Base-by-base conservation (phyloP, 2,329 filamentous ascomycete species). In the Curvularia sp. region DNA sequence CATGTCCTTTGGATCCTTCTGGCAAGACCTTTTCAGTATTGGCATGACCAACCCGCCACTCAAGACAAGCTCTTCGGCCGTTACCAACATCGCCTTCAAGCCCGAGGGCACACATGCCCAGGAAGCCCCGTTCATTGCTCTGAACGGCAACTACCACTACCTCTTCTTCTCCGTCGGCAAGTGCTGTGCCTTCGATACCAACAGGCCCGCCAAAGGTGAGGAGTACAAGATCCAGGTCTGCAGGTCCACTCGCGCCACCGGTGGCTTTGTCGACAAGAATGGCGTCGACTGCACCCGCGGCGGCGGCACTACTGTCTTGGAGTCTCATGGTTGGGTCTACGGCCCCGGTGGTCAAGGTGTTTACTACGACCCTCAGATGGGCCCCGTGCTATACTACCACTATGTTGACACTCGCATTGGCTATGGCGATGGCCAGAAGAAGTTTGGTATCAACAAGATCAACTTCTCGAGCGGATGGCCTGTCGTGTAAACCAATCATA, bases 221-320 rank as follows among this genome's bases (percentile, higher is more conserved):
- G 88, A 89, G 74, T 90, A 90, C 73, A 85, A 84, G 70, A 87
- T 90, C 70, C 84, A 83, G 67, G 86, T 88, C 26, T 90, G 88
- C 76, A 78, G 86, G n/a, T 85, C 83, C 4, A 78, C 73, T 1
- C 79, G 75, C 6, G 80, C 82, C 4, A 84, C 79, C 0, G 80
- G 85, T 0, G 78, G 78, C 1, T 91, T 86, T 66, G 84, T 75
- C 26, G 88, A 90, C 66, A 76, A 81, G 55, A 70, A 69, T 49
- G 87, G 87, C 1, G 77, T 69, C 15, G 75, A 79, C 31, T 89
- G 87, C 70, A 82, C 78, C 0, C 67, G 77, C 7, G 82, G 83
- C 43, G 88, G 88, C 8, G 88, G 88, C 1, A 88, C 85, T 0
- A 77, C 85, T 4, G 83, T 91, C 0, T 78, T 90, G 0, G 81